These are phyloP conservation scores for Picea abies DNA, from an alignment of 83 land plant genomes.

Conservation along the genomic window DNA sequence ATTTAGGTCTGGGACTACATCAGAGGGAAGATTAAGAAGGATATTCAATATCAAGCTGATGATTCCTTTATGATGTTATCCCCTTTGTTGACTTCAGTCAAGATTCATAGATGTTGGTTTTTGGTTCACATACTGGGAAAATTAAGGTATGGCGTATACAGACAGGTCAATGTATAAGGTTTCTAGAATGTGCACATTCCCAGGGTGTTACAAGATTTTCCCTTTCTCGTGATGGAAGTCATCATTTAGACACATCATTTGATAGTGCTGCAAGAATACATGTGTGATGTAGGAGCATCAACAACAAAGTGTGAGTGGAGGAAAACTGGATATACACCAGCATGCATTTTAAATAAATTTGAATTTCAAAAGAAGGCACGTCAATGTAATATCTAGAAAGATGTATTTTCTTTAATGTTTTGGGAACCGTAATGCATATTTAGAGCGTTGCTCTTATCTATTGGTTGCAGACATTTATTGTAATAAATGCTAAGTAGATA, in stretches of 20 bases:
- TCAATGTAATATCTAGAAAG: too few relatives aligned
- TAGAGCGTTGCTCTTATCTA: too few relatives aligned
- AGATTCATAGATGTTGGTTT: constrained; percentile 96
- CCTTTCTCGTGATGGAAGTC: constrained; percentile 94
- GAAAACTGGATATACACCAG: too few relatives aligned
- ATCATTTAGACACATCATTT: constrained; percentile 87
- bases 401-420: too few relatives aligned
- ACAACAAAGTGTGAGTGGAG: too few relatives aligned
- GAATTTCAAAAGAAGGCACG: too few relatives aligned
- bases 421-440: too few relatives aligned
- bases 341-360: too few relatives aligned
- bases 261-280: constrained; percentile 95
- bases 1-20: constrained; percentile 97
- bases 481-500: too few relatives aligned
- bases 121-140: constrained; percentile 98
- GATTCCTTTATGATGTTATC: constrained; percentile 80
- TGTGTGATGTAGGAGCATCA: constrained; percentile 11
- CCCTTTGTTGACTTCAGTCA: constrained; percentile 86
- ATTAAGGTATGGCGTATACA: constrained; percentile 98
- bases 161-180: constrained; percentile 91
- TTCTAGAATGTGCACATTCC: constrained; percentile 92
- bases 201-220: constrained; percentile 87
- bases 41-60: constrained; percentile 97
- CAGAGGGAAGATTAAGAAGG: constrained; percentile 97
- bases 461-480: too few relatives aligned